These are phyloP conservation scores for Dimocarpus longan DNA, from an alignment of 345 rosid species.

Conservation along the genomic window DNA sequence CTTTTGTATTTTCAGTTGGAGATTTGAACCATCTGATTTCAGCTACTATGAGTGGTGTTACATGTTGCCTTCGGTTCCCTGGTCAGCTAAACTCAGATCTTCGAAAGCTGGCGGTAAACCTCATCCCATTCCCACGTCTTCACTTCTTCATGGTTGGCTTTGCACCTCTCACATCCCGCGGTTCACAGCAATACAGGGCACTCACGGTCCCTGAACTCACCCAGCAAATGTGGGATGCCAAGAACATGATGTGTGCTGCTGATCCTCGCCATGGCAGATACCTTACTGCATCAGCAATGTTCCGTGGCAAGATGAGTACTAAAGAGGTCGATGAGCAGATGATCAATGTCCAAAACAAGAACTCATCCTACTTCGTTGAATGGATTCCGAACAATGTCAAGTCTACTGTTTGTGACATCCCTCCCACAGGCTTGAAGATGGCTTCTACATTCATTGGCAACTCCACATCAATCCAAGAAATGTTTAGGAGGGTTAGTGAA, in stretches of 20 bases:
- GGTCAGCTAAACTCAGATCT: constrained; percentile 86
- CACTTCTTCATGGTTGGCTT: constrained; percentile 89
- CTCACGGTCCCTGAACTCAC: constrained; percentile 81
- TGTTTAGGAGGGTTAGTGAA: constrained; percentile 83
- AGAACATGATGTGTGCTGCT: constrained; percentile 85
- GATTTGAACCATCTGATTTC: constrained; percentile 78
- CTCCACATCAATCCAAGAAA: constrained; percentile 81
- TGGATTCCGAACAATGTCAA: constrained; percentile 88
- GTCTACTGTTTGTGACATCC: constrained; percentile 82
- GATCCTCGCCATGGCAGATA: constrained; percentile 77
- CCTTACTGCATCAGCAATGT: constrained; percentile 77
- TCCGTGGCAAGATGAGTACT: constrained; percentile 89
- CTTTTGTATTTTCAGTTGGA: constrained; percentile 51
- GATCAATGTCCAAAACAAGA: constrained; percentile 86
- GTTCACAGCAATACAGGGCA: constrained; percentile 75
- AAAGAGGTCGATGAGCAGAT: constrained; percentile 86
- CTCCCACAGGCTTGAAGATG: constrained; percentile 77
- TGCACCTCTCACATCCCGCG: constrained; percentile 72
- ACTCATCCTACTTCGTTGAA: constrained; percentile 79
- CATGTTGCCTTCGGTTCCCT: constrained; percentile 83
- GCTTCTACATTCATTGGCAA: constrained; percentile 79
- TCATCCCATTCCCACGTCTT: constrained; percentile 73
- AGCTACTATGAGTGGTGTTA: constrained; percentile 82
- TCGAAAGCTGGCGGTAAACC: constrained; percentile 82
- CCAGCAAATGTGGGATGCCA: constrained; percentile 87